Conservation (phyloP, 257 asterid species). For the Cordia subcordata region DNA sequence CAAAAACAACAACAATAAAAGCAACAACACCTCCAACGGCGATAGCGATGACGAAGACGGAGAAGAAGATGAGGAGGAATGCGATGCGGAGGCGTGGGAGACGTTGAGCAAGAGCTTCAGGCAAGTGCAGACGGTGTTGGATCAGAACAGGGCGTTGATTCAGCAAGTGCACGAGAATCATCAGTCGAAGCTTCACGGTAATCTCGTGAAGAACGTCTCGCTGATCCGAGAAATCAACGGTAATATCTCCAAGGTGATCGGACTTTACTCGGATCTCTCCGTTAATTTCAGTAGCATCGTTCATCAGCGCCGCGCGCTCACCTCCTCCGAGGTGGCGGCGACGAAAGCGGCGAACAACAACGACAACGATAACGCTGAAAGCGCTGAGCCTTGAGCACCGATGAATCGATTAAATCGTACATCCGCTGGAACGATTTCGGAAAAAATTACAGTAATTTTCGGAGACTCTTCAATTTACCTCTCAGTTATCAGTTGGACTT, state of each 20-base stretch:
- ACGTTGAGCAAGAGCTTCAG: constrained; percentile 40
- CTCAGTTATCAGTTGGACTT: background rate
- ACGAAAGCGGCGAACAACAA: constrained; percentile 1
- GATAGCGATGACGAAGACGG: constrained; percentile 8
- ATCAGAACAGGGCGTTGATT: constrained; percentile 54
- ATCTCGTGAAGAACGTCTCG: constrained; percentile 49
- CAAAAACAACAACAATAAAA: constrained; percentile 5
- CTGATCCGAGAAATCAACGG: constrained; percentile 57
- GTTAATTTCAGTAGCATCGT: constrained; percentile 38
- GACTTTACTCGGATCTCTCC: constrained; percentile 54
- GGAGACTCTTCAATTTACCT: background rate
- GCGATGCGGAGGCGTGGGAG: constrained; percentile 51
- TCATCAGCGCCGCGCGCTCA: constrained; percentile 24
- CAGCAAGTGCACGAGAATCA: constrained; percentile 71
- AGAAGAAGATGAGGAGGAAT: constrained; percentile 23
- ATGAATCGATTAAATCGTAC: background rate
- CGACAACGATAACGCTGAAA: constrained; percentile 5
- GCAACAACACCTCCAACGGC: constrained; percentile 8
- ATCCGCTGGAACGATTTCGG: background rate
- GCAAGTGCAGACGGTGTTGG: constrained; percentile 57
- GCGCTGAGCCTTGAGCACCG: constrained; percentile 11
- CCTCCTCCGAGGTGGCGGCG: background rate
- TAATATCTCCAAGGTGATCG: constrained; percentile 47
- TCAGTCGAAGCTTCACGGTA: constrained; percentile 43
- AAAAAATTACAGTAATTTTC: constrained; percentile 14